Conservation (phyloP, 2,329 filamentous ascomycete species). For the Cladosporium sp. region DNA sequence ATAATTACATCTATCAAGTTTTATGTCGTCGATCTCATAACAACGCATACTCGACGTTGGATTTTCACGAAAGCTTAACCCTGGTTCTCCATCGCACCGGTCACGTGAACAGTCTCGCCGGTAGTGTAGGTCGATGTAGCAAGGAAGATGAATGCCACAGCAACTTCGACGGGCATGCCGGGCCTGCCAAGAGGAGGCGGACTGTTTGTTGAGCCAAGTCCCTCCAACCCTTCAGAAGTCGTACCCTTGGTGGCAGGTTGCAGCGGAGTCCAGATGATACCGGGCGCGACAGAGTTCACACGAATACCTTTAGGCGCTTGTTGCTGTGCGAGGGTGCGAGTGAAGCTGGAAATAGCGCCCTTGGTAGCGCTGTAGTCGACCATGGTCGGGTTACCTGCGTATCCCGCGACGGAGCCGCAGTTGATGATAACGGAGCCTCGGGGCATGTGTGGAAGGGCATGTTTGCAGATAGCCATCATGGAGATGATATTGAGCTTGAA, state of each 20-base stretch:
- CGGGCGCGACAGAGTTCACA: constrained; percentile 56
- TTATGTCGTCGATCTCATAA: background rate
- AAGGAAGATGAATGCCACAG: constrained; percentile 27
- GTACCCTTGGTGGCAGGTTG: constrained; percentile 40
- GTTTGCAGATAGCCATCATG: constrained; percentile 59
- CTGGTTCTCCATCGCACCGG: constrained; percentile 27
- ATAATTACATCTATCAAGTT: background rate
- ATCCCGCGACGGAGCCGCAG: constrained; percentile 42
- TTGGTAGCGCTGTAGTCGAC: constrained; percentile 43
- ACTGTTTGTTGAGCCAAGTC: constrained; percentile 21
- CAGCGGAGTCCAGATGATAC: constrained; percentile 49
- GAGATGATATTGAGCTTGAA: constrained; percentile 56
- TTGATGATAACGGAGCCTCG: constrained; percentile 53
- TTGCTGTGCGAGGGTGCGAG: constrained; percentile 46
- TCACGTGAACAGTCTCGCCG: constrained; percentile 24
- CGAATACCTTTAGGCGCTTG: constrained; percentile 48
- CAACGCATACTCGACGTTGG: background rate
- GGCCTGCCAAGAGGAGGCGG: constrained; percentile 25
- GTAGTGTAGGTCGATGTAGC: constrained; percentile 27
- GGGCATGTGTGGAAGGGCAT: constrained; percentile 52
- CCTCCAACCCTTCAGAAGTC: constrained; percentile 22
- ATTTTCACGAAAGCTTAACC: constrained; percentile 13
- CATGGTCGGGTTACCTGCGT: constrained; percentile 45
- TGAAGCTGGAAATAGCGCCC: constrained; percentile 39
- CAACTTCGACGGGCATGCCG: constrained; percentile 30